phyloP scores from a whole-genome alignment of 228 moss, liverwort and hornwort genomes.

The Sphagnum fallax region DNA sequence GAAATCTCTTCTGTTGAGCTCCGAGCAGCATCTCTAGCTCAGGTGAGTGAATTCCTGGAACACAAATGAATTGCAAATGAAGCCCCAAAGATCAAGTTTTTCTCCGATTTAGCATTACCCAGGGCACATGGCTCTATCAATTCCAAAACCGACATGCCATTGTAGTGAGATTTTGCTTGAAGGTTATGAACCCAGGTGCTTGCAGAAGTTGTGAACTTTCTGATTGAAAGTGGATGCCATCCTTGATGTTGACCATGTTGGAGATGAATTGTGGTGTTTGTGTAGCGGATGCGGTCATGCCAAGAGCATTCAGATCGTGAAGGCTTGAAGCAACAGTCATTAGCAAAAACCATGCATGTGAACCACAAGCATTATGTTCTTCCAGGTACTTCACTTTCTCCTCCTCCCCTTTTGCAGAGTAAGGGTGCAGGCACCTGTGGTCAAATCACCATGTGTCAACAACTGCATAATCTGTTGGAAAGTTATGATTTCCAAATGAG shows the following conservation, averaged over 20 bases:
- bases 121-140: too few relatives aligned
- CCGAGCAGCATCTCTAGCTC: slow-evolving; percentile 81
- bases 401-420: slow-evolving; percentile 11
- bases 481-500: not conserved
- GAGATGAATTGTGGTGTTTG: not conserved
- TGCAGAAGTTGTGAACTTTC: too few relatives aligned
- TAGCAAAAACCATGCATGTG: slow-evolving; percentile 93
- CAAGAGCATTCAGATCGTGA: slow-evolving; percentile 99
- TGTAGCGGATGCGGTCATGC: slow-evolving; percentile 92
- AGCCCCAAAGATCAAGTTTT: too few relatives aligned
- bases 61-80: too few relatives aligned
- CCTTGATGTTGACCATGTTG: too few relatives aligned
- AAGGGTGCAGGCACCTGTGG: too few relatives aligned
- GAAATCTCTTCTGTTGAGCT: slow-evolving; percentile 85
- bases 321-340: slow-evolving; percentile 95
- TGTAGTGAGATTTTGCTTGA: too few relatives aligned
- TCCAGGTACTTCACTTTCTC: slow-evolving; percentile 58
- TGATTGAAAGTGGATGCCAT: too few relatives aligned
- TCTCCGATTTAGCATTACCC: too few relatives aligned
- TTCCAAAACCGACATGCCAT: too few relatives aligned
- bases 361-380: slow-evolving; percentile 97
- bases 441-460: not conserved
- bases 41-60: slow-evolving; percentile 27
- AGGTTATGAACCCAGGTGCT: too few relatives aligned
- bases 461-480: not conserved